Evolutionary conservation across 208 protist genomes (phyloP).

Genomic region (Leishmania guyanensis): DNA sequence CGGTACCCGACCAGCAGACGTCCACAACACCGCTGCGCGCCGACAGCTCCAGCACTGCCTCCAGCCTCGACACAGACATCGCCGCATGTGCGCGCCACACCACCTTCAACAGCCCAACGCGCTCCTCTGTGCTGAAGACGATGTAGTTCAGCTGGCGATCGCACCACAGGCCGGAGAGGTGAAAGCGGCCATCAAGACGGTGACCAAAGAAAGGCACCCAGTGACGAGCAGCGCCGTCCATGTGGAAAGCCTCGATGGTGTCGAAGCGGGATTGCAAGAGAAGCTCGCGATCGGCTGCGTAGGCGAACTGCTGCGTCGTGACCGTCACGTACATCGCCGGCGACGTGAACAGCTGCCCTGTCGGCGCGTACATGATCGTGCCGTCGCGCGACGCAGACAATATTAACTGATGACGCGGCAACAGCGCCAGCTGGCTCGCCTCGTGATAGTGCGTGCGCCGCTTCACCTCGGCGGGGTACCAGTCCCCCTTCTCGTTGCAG

Average conservation of each 20-base stretch:
- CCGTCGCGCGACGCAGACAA: conserved; percentile 81
- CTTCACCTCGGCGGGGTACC: conserved; percentile 89
- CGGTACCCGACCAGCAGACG: conserved; percentile 44
- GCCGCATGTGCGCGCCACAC: conserved; percentile 54
- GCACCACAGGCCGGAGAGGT: conserved; percentile 73
- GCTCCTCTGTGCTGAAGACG: conserved; percentile 82
- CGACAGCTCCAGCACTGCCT: conserved; percentile 64
- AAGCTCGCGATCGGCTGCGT: conserved; percentile 53
- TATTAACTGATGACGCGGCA: conserved; percentile 60
- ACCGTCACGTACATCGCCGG: conserved; percentile 78
- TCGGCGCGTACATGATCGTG: conserved; percentile 74
- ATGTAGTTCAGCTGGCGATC: conserved; percentile 65
- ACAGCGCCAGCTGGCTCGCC: conserved; percentile 59
- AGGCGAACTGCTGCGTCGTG: conserved; percentile 74
- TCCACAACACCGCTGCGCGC: conserved; percentile 62
- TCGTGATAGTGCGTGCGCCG: conserved; percentile 92
- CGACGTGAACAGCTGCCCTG: conserved; percentile 56
- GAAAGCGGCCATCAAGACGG: conserved; percentile 65
- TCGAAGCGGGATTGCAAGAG: conserved; percentile 72
- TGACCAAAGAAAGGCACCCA: conserved; percentile 79
- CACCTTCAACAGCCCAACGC: conserved; percentile 58
- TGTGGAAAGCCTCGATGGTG: conserved; percentile 76
- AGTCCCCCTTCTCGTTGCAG: conserved; percentile 34
- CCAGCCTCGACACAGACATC: conserved; percentile 44
- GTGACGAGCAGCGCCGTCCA: conserved; percentile 44